Conservation (phyloP, 164 flowering plant genomes). For the Piper betle region DNA sequence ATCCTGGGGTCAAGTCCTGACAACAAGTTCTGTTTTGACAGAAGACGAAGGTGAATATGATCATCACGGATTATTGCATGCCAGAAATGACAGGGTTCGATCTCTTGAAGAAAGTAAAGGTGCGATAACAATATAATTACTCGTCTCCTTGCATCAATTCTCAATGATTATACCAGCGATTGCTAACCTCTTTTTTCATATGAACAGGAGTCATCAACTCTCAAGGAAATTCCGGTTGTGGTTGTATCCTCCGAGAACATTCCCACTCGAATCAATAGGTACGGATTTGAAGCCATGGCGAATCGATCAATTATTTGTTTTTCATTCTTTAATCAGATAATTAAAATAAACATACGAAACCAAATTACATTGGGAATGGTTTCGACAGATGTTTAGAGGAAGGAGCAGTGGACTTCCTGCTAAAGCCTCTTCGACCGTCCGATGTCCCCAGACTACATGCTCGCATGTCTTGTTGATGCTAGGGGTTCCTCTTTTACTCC, state of each 20-base stretch:
- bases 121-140: neutral
- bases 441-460: neutral
- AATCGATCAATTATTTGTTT: neutral
- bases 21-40: constrained; percentile 2
- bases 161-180: neutral
- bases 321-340: no score
- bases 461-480: neutral
- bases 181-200: neutral
- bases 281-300: constrained; percentile 2
- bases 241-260: constrained; percentile 69
- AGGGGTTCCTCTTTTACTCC: no score
- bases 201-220: constrained; percentile 42
- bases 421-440: constrained; percentile 51
- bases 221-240: constrained; percentile 65
- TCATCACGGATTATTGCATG: constrained; percentile 41
- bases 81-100: constrained; percentile 50
- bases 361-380: neutral
- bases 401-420: constrained; percentile 67
- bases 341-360: no score
- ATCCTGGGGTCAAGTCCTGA: neutral
- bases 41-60: constrained; percentile 30
- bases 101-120: constrained; percentile 36
- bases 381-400: constrained; percentile 52
- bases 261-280: constrained; percentile 55
- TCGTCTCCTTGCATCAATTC: no score